Conservation (phyloP, 768 basidiomycete species). For the Mycena kentingensis region DNA sequence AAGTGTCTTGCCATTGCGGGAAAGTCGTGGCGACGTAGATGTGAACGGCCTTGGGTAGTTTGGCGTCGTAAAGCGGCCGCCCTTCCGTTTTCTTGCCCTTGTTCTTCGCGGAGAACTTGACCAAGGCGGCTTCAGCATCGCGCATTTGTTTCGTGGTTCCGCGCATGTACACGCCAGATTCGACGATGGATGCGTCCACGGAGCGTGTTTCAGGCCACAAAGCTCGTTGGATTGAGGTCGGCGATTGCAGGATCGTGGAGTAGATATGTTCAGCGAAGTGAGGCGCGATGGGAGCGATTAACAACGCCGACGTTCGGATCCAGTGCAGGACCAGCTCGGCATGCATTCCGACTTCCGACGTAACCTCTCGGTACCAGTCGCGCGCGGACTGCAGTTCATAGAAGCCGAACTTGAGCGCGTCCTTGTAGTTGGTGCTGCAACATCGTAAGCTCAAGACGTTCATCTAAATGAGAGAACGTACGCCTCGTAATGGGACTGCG, state of each 20-base stretch:
- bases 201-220: conserved; percentile 70
- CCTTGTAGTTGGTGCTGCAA: conserved; percentile 90
- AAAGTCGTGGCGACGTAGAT: conserved; percentile 90
- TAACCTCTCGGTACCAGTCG: conserved; percentile 96
- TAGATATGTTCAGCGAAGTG: conserved; percentile 95
- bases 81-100: conserved; percentile 60
- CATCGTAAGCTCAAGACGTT: neutral
- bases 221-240: conserved; percentile 79
- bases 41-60: conserved; percentile 79
- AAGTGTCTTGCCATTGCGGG: conserved; percentile 91
- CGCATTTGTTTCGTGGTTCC: conserved; percentile 88
- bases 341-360: conserved; percentile 89
- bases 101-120: conserved; percentile 79
- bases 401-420: conserved; percentile 92
- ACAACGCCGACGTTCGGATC: conserved; percentile 78
- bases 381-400: conserved; percentile 91
- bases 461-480: conserved; percentile 41
- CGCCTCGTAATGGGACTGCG: conserved; percentile 81
- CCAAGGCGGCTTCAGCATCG: conserved; percentile 76
- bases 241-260: conserved; percentile 69
- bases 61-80: conserved; percentile 72
- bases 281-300: conserved; percentile 86
- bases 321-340: conserved; percentile 81
- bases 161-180: conserved; percentile 85
- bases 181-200: conserved; percentile 67